Percentiles rank a stretch among this genome's conserved stretches.
Evolutionary conservation across 1,284 basidiomycete genomes (phyloP).

Genomic region (Earliella scabrosa): DNA sequence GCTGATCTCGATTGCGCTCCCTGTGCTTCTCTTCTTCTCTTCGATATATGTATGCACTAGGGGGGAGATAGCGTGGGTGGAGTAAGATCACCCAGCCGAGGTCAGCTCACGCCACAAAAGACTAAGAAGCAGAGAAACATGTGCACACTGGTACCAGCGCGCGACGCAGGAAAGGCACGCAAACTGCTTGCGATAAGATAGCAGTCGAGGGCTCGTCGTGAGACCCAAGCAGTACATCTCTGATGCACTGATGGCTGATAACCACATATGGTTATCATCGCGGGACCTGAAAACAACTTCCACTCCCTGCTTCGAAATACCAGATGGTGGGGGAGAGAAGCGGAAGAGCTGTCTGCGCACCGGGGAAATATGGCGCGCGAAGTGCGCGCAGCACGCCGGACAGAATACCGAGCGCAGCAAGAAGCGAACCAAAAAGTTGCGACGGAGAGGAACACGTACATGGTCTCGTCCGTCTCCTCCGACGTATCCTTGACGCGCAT

Average conservation of each 20-base stretch:
- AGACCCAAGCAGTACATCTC: no score
- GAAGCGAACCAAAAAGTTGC: not conserved
- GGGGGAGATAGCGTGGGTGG: no score
- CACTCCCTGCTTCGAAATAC: not conserved
- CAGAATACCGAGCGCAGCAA: not conserved
- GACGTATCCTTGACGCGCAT: constrained; percentile 44
- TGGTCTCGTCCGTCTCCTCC: constrained; percentile 34
- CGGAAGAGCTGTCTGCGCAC: not conserved
- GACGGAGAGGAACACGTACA: constrained; percentile 21
- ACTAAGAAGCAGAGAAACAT: not conserved
- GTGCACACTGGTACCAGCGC: not conserved
- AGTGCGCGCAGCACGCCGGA: not conserved
- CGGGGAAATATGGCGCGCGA: not conserved
- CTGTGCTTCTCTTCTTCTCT: constrained; percentile 8
- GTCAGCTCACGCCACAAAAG: not conserved
- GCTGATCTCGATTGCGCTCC: not conserved
- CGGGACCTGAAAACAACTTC: not conserved
- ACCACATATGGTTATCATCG: constrained; percentile 3
- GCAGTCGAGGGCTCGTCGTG: no score
- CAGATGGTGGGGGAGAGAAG: not conserved
- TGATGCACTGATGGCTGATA: not conserved
- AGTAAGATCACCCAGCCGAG: not conserved
- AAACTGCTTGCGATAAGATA: not conserved
- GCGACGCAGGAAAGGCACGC: not conserved
- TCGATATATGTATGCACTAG: constrained; percentile 9